A percentile compares a stretch with the other conserved stretches of the same genome.
Conservation (phyloP, 139 green algal species). For the Gonium pectorale region DNA sequence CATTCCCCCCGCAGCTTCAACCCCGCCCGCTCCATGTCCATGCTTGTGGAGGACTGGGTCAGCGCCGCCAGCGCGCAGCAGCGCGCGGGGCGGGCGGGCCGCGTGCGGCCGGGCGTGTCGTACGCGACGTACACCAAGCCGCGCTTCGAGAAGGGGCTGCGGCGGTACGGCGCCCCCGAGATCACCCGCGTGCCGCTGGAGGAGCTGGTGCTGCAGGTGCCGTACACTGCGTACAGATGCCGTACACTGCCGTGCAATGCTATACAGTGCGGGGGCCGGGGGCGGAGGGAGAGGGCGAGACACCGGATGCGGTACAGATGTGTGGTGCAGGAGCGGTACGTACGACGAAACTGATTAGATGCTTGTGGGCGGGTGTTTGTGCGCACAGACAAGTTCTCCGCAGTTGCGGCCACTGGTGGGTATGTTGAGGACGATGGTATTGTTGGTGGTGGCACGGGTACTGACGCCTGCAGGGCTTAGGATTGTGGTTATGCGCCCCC, state of each 20-base stretch:
- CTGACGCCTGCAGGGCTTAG: too few species aligned
- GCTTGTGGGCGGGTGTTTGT: too few species aligned
- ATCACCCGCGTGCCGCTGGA: slow-evolving; percentile 94
- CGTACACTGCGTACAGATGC: too few species aligned
- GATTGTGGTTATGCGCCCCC: too few species aligned
- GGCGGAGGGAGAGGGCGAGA: not conserved
- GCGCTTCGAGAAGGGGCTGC: slow-evolving; percentile 81
- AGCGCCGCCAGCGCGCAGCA: slow-evolving; percentile 62
- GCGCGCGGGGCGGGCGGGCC: slow-evolving; percentile 82
- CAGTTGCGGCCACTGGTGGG: too few species aligned
- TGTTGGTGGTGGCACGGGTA: too few species aligned
- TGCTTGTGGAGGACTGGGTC: slow-evolving; percentile 89
- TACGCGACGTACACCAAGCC: slow-evolving; percentile 87
- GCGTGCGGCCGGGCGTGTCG: slow-evolving; percentile 87
- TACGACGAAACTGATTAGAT: too few species aligned
- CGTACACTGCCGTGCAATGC: too few species aligned
- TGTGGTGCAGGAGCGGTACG: too few species aligned
- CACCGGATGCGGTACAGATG: too few species aligned
- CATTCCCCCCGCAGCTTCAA: slow-evolving; percentile 63
- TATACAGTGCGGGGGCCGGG: not conserved
- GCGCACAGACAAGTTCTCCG: too few species aligned
- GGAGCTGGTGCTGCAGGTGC: slow-evolving; percentile 89
- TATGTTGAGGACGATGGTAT: too few species aligned
- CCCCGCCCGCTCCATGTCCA: slow-evolving; percentile 74
- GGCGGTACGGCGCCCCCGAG: slow-evolving; percentile 84